phyloP scores from a whole-genome alignment of 495 filamentous ascomycete species.

The Hypoxylon lienhwacheense region DNA sequence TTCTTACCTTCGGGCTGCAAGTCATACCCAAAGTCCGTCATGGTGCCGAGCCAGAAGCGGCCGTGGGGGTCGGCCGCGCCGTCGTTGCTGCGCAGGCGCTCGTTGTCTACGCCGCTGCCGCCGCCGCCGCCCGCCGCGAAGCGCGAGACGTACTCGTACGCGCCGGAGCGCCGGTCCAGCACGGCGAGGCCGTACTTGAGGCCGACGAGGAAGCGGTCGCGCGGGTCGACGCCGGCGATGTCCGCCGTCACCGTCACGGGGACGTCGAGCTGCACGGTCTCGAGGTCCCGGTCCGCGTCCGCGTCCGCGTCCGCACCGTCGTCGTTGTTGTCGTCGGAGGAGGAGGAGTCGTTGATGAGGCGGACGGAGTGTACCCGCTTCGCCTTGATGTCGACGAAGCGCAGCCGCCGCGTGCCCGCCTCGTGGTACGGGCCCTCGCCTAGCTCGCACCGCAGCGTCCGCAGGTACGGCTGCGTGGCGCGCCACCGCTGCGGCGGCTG shows the following conservation, averaged over 20 bases:
- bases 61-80: conserved; percentile 79
- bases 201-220: conserved; percentile 69
- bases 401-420: conserved; percentile 64
- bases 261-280: conserved; percentile 65
- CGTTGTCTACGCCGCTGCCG: conserved; percentile 48
- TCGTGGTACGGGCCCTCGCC: conserved; percentile 88
- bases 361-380: conserved; percentile 74
- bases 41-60: conserved; percentile 84
- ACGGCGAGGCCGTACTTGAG: conserved; percentile 81
- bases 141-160: conserved; percentile 48
- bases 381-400: conserved; percentile 89
- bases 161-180: conserved; percentile 65
- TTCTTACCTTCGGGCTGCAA: conserved; percentile 57
- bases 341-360: conserved; percentile 51
- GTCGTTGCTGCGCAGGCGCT: conserved; percentile 70
- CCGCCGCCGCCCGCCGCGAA: too few relatives aligned
- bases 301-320: conserved; percentile 58
- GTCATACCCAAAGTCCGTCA: conserved; percentile 71
- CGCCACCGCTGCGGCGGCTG: conserved; percentile 46
- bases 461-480: conserved; percentile 69
- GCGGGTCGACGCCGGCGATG: conserved; percentile 66
- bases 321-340: conserved; percentile 62
- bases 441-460: conserved; percentile 69
- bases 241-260: conserved; percentile 81
- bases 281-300: conserved; percentile 52